A percentile compares a stretch with the other conserved stretches of the same genome.
Evolutionary conservation across 345 rosid species (phyloP).

Genomic region (Eucalyptus shirleyi): DNA sequence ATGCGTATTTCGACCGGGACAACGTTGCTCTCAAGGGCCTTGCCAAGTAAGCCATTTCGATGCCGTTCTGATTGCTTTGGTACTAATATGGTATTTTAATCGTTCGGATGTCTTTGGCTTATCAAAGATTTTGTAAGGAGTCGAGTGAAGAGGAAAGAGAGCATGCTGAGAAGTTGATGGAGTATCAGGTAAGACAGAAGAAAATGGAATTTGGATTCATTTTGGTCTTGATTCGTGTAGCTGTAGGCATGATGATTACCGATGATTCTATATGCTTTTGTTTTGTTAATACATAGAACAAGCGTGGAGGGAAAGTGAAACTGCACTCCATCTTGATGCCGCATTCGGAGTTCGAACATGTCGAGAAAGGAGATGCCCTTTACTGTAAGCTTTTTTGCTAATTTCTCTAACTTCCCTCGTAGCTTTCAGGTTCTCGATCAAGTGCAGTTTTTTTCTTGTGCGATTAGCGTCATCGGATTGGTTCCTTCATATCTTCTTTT

Average conservation of each 20-base stretch:
- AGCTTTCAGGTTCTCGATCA: neutral
- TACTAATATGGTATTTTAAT: neutral
- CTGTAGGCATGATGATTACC: neutral
- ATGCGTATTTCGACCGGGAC: slow-evolving; percentile 76
- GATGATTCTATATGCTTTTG: neutral
- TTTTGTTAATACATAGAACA: slow-evolving; percentile 28
- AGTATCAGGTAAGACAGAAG: slow-evolving; percentile 35
- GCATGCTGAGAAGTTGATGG: slow-evolving; percentile 74
- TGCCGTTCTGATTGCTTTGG: neutral
- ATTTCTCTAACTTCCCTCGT: neutral
- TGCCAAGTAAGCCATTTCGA: slow-evolving; percentile 27
- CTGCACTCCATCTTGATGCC: slow-evolving; percentile 59
- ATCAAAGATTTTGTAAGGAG: slow-evolving; percentile 52
- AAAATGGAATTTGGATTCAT: neutral
- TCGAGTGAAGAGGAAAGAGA: slow-evolving; percentile 70
- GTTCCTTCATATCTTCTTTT: neutral
- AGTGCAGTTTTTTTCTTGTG: neutral
- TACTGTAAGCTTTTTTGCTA: slow-evolving; percentile 33
- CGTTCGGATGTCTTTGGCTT: neutral
- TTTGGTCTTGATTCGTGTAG: neutral
- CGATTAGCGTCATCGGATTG: neutral
- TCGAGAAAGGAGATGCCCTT: slow-evolving; percentile 85
- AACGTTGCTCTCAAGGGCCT: slow-evolving; percentile 61
- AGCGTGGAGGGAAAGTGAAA: slow-evolving; percentile 81
- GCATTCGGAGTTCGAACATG: slow-evolving; percentile 71